Evolutionary conservation across 345 rosid genomes (phyloP).

Genomic region (Bretschneidera sinensis): DNA sequence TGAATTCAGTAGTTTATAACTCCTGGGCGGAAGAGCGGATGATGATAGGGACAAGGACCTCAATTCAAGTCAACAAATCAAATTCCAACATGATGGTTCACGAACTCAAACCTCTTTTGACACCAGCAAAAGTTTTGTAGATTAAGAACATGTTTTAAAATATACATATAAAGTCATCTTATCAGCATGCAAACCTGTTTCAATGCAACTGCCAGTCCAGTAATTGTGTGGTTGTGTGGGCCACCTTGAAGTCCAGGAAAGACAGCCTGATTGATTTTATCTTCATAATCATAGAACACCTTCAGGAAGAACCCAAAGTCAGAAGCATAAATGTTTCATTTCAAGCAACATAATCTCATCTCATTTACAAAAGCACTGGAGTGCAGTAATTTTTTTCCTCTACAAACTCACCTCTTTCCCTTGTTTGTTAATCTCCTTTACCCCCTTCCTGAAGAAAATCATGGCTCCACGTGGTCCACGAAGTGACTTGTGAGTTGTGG

Average conservation of each 20-base stretch:
- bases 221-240: slow-evolving; percentile 96
- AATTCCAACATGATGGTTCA: background rate
- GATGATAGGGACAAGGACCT: background rate
- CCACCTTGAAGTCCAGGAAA: slow-evolving; percentile 99
- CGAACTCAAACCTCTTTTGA: background rate
- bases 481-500: slow-evolving; percentile 98
- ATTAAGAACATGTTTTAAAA: no score
- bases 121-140: background rate
- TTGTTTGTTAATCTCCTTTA: slow-evolving; percentile 88
- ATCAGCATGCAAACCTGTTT: slow-evolving; percentile 56
- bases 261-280: slow-evolving; percentile 94
- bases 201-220: slow-evolving; percentile 95
- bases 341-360: background rate
- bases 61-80: background rate
- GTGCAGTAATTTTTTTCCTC: slow-evolving; percentile 2
- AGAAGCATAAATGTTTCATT: slow-evolving; percentile 4
- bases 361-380: background rate
- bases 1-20: background rate
- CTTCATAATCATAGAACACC: slow-evolving; percentile 92
- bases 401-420: slow-evolving; percentile 70
- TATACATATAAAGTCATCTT: background rate
- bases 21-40: background rate
- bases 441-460: slow-evolving; percentile 96
- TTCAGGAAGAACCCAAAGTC: slow-evolving; percentile 22
- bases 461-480: slow-evolving; percentile 99